Conservation (phyloP, 331 rosid species). For the Spiraea crenata region DNA sequence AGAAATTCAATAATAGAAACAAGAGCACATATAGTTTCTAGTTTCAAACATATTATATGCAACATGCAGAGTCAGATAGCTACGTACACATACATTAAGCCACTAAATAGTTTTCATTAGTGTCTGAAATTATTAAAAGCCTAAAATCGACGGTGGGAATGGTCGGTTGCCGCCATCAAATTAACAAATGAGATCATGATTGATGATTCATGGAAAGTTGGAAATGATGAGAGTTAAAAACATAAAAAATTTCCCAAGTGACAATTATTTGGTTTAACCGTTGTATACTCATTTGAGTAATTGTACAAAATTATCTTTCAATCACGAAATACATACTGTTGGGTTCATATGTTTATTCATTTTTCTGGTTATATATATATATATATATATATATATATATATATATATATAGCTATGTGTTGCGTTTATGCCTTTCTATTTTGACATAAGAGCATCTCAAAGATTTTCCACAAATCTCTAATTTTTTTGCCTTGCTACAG, state of each 20-base stretch:
- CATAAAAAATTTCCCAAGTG: constrained; percentile 4
- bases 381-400: too few relatives aligned
- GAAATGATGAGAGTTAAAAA: constrained; percentile 13
- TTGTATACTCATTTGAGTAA: neutral
- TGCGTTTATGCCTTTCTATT: too few relatives aligned
- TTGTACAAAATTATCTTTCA: too few relatives aligned
- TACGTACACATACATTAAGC: neutral
- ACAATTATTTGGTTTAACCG: constrained; percentile 8
- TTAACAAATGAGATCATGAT: neutral
- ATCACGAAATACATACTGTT: too few relatives aligned
- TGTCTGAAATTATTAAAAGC: neutral
- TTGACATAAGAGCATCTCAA: too few relatives aligned
- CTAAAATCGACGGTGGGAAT: constrained; percentile 1
- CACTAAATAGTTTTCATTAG: neutral
- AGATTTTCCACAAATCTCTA: too few relatives aligned
- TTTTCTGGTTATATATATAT: too few relatives aligned
- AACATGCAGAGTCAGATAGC: neutral
- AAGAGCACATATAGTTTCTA: too few relatives aligned
- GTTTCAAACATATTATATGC: neutral
- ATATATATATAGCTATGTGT: too few relatives aligned
- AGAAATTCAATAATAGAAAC: too few relatives aligned
- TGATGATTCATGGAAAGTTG: constrained; percentile 7
- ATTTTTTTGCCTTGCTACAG: too few relatives aligned
- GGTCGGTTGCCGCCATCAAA: constrained; percentile 35
- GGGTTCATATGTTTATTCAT: too few relatives aligned